Evolutionary conservation across 148 eudicot species (phyloP).

Genomic region (Amaranthus palmeri): DNA sequence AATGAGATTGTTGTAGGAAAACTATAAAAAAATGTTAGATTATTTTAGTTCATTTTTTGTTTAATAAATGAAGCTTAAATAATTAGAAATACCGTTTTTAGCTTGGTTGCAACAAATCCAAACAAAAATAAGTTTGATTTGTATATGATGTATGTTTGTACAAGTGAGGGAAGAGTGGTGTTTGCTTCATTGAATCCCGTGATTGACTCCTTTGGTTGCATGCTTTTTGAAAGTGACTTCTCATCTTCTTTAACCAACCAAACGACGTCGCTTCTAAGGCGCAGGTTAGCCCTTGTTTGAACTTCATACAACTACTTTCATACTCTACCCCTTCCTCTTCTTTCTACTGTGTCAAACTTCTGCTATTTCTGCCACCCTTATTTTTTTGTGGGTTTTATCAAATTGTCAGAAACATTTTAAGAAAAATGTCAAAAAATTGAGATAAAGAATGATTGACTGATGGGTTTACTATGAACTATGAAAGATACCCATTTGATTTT

Average conservation of each 20-base stretch:
- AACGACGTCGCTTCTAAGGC: constrained; percentile 17
- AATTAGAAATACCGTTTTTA: no score
- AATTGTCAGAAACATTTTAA: constrained; percentile 4
- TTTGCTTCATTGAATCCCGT: constrained; percentile 13
- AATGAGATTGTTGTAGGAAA: no score
- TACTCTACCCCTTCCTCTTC: not conserved
- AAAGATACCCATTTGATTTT: not conserved
- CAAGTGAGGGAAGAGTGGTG: not conserved
- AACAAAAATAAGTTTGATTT: no score
- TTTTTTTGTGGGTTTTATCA: not conserved
- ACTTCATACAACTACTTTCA: not conserved
- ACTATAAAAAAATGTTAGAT: no score
- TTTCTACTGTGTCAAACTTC: no score
- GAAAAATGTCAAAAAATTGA: not conserved
- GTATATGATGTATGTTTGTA: no score
- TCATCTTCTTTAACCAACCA: constrained; percentile 15
- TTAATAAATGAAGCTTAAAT: no score
- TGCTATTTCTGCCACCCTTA: no score
- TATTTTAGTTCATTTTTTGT: no score
- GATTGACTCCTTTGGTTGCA: constrained; percentile 18
- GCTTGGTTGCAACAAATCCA: no score
- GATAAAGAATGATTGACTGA: not conserved
- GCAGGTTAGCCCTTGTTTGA: no score
- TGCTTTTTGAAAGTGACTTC: constrained; percentile 13
- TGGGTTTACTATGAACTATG: not conserved